phyloP scores from a whole-genome alignment of 2,329 filamentous ascomycete species.

The Alternaria sp. region DNA sequence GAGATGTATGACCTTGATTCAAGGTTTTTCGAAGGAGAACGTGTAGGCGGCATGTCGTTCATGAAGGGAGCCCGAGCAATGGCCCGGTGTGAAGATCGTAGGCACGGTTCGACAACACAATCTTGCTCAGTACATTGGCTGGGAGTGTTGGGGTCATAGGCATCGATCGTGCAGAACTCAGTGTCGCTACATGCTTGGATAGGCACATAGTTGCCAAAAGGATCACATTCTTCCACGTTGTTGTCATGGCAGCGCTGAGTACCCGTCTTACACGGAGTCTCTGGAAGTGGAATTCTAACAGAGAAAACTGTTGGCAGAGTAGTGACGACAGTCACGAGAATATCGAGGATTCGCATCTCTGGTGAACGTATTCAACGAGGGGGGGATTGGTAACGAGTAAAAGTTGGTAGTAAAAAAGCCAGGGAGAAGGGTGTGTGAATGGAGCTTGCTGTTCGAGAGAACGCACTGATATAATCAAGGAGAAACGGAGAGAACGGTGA shows the following conservation, averaged over 20 bases:
- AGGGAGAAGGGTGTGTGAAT: background rate
- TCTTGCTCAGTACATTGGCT: too few relatives aligned
- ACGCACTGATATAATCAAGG: background rate
- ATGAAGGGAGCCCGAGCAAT: background rate
- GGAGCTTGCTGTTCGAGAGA: background rate
- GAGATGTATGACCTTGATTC: background rate
- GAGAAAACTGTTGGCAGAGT: slow-evolving; percentile 6
- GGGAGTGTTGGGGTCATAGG: too few relatives aligned
- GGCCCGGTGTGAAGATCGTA: background rate
- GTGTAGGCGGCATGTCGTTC: background rate
- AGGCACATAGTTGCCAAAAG: too few relatives aligned
- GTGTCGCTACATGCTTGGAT: too few relatives aligned
- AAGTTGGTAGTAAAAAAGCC: background rate
- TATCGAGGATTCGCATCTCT: slow-evolving; percentile 18
- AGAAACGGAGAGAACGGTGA: background rate
- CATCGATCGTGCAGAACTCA: too few relatives aligned
- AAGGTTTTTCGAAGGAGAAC: background rate
- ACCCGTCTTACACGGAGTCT: background rate
- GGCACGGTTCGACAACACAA: too few relatives aligned
- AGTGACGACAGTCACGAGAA: slow-evolving; percentile 2
- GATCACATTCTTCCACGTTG: too few relatives aligned
- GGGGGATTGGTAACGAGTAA: background rate
- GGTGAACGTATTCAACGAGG: background rate
- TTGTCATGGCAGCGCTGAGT: background rate
- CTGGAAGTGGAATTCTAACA: background rate